Evolutionary conservation across 768 basidiomycete genomes (phyloP).

Genomic region (Tylopilus sp.): DNA sequence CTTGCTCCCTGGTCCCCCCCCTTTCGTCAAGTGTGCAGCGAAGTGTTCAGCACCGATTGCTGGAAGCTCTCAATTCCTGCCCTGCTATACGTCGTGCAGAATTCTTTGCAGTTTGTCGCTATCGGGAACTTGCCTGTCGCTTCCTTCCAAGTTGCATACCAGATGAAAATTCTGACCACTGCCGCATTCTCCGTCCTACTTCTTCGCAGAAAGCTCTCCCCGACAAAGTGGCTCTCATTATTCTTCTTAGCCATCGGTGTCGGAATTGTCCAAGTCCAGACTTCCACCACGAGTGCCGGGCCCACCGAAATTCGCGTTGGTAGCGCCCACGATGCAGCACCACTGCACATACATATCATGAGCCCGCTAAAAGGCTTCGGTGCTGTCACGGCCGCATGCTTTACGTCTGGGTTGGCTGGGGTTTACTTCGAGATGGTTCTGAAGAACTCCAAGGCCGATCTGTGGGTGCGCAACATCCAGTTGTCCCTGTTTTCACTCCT

Average conservation of each 20-base stretch:
- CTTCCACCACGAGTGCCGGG: slow-evolving; percentile 36
- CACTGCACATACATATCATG: slow-evolving; percentile 68
- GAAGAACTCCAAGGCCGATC: slow-evolving; percentile 77
- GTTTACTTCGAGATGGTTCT: slow-evolving; percentile 95
- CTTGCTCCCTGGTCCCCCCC: slow-evolving; percentile 46
- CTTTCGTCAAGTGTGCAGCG: slow-evolving; percentile 56
- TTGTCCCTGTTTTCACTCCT: slow-evolving; percentile 86
- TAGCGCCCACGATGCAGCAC: slow-evolving; percentile 64
- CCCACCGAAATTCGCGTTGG: slow-evolving; percentile 47
- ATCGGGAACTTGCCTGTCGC: slow-evolving; percentile 94
- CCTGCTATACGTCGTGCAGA: slow-evolving; percentile 93
- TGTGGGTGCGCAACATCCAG: slow-evolving; percentile 91
- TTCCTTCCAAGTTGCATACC: slow-evolving; percentile 96
- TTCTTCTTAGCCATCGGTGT: slow-evolving; percentile 90
- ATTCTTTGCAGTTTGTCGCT: slow-evolving; percentile 95
- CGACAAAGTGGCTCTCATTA: slow-evolving; percentile 83
- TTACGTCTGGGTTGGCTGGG: slow-evolving; percentile 87
- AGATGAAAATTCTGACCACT: slow-evolving; percentile 98
- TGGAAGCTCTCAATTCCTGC: slow-evolving; percentile 99
- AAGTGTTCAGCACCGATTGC: slow-evolving; percentile 88
- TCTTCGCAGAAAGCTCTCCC: slow-evolving; percentile 68
- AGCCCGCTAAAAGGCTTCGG: slow-evolving; percentile 77
- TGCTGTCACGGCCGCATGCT: slow-evolving; percentile 81
- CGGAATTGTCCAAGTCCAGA: slow-evolving; percentile 92
- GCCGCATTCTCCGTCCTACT: slow-evolving; percentile 88